phyloP scores from a whole-genome alignment of 2,329 filamentous ascomycete genomes.

The Epichloe scottii region DNA sequence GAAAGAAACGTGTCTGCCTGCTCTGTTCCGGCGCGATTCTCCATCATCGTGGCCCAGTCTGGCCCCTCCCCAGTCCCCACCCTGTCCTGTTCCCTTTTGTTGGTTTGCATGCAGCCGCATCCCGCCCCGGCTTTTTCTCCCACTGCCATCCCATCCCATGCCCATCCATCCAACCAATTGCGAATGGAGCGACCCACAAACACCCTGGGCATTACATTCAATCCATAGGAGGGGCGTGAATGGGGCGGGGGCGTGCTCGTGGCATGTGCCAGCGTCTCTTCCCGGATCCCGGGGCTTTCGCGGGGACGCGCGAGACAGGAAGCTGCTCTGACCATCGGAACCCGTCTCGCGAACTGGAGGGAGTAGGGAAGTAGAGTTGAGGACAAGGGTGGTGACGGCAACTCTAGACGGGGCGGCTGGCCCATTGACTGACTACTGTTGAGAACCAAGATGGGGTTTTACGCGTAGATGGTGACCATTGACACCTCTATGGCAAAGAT shows the following conservation, averaged over 20 bases:
- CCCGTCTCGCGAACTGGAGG: too few species aligned
- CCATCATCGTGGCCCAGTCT: neutral
- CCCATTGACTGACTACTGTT: too few species aligned
- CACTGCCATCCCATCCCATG: neutral
- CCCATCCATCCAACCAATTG: neutral
- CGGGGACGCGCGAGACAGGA: slow-evolving; percentile 3
- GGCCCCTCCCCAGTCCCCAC: too few species aligned
- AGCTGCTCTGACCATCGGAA: neutral
- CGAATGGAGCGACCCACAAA: neutral
- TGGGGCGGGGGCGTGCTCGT: neutral
- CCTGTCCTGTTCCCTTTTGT: neutral
- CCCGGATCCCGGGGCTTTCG: slow-evolving; percentile 4
- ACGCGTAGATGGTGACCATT: too few species aligned
- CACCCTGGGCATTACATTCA: too few species aligned
- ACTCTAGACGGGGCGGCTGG: too few species aligned
- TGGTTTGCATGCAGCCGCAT: neutral
- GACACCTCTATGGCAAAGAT: too few species aligned
- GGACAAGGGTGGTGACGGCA: too few species aligned
- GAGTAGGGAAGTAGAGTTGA: too few species aligned
- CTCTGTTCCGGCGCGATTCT: neutral
- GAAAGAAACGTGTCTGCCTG: neutral
- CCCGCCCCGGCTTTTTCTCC: neutral
- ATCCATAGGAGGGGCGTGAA: neutral
- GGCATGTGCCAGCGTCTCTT: slow-evolving; percentile 7
- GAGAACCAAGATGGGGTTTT: too few species aligned